Conservation (phyloP, 2,329 filamentous ascomycete species). For the Cladophialophora immunda region DNA sequence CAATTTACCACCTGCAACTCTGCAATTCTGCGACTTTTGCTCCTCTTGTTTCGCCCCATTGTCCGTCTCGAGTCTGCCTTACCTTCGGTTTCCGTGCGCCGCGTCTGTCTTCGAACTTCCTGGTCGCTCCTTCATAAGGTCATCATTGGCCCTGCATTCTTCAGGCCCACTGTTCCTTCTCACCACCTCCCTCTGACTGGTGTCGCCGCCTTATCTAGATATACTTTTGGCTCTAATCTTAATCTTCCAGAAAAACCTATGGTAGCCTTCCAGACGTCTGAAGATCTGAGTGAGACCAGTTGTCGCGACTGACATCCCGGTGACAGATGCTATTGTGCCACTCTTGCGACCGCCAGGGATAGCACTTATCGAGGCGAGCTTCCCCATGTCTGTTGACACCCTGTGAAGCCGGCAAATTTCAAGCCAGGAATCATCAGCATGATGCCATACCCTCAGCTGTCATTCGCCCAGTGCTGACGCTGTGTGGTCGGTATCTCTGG, state of each 20-base stretch:
- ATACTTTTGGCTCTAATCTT: constrained; percentile 16
- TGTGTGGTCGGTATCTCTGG: constrained; percentile 1
- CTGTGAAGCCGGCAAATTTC: constrained; percentile 10
- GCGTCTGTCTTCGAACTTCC: constrained; percentile 9
- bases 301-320: constrained; percentile 13
- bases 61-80: constrained; percentile 21
- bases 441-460: constrained; percentile 18
- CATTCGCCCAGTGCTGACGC: constrained; percentile 20
- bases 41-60: constrained; percentile 19
- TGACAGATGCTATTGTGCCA: constrained; percentile 21
- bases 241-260: constrained; percentile 19
- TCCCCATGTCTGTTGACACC: neutral
- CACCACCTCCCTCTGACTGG: constrained; percentile 8
- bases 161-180: constrained; percentile 15
- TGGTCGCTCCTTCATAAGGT: constrained; percentile 26
- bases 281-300: neutral
- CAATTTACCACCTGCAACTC: constrained; percentile 9
- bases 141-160: constrained; percentile 13
- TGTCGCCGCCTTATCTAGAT: constrained; percentile 13
- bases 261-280: constrained; percentile 5
- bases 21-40: neutral
- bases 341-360: neutral
- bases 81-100: neutral
- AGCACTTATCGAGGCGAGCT: neutral
- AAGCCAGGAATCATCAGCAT: constrained; percentile 21